A percentile compares a stretch with the other conserved stretches of the same genome.
Conservation (phyloP, 805 yeast species). For the Torulaspora maleeae region DNA sequence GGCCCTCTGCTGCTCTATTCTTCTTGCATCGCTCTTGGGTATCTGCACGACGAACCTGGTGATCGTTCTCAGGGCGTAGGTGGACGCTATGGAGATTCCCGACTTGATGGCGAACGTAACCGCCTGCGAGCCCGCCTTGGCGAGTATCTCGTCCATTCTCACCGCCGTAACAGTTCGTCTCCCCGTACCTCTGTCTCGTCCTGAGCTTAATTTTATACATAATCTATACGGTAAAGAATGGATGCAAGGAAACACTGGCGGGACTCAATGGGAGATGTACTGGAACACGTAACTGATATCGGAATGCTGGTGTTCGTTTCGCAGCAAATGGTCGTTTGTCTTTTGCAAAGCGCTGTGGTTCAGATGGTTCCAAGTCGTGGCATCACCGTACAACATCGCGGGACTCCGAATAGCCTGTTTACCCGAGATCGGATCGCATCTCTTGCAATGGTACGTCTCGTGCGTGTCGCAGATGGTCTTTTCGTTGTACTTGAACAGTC, state of each 20-base stretch:
- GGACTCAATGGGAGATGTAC: constrained; percentile 68
- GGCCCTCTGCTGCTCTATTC: constrained; percentile 41
- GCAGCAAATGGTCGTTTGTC: constrained; percentile 73
- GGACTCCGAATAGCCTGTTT: constrained; percentile 61
- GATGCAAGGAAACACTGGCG: neutral
- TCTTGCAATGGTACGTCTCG: constrained; percentile 80
- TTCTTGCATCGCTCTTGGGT: constrained; percentile 48
- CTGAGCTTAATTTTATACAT: neutral
- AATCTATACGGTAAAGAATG: neutral
- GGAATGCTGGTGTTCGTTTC: constrained; percentile 62
- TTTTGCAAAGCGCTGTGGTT: constrained; percentile 53
- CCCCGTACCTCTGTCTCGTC: neutral
- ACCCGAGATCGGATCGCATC: constrained; percentile 54
- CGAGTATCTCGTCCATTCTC: constrained; percentile 40
- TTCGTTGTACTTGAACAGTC: constrained; percentile 65
- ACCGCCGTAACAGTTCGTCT: neutral
- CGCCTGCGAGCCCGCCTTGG: constrained; percentile 68
- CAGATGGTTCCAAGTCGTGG: constrained; percentile 95
- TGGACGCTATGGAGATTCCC: constrained; percentile 68
- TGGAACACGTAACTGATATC: constrained; percentile 87
- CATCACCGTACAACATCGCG: constrained; percentile 95
- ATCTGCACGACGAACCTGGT: constrained; percentile 42
- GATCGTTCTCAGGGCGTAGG: constrained; percentile 66
- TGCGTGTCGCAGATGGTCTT: constrained; percentile 84
- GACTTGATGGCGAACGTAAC: constrained; percentile 76